These are phyloP conservation scores for Podila epicladia DNA, from an alignment of 192 early-diverging fungal genomes.

Conservation along the genomic window DNA sequence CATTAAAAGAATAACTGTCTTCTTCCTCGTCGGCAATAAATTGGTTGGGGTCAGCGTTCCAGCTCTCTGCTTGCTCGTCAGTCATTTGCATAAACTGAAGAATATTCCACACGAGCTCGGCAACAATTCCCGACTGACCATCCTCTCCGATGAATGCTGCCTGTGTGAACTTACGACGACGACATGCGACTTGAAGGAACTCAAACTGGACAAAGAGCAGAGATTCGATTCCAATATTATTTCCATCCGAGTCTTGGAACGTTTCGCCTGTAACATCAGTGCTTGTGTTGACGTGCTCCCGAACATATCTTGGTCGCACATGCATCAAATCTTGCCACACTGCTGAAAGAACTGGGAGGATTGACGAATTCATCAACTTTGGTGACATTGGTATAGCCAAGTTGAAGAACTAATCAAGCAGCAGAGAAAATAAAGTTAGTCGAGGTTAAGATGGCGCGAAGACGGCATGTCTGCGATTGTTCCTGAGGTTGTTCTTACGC, in stretches of 20 bases:
- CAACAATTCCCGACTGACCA: conserved; percentile 54
- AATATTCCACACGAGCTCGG: conserved; percentile 60
- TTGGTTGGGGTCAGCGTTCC: conserved; percentile 84
- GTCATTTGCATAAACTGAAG: conserved; percentile 85
- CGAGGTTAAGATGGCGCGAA: no score
- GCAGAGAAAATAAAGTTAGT: no score
- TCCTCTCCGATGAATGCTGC: conserved; percentile 55
- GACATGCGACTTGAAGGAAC: conserved; percentile 60
- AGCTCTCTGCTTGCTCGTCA: conserved; percentile 68
- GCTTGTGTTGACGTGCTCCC: conserved; percentile 8
- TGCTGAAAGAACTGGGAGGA: conserved; percentile 62
- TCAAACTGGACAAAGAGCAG: conserved; percentile 73
- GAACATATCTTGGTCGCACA: conserved; percentile 60
- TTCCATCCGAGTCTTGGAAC: conserved; percentile 74
- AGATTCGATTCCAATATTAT: conserved; percentile 65
- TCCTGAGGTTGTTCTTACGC: conserved; percentile 47
- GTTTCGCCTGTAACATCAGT: conserved; percentile 25
- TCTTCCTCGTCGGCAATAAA: conserved; percentile 93
- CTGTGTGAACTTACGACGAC: conserved; percentile 58
- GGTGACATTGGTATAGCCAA: conserved; percentile 67
- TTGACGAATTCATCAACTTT: conserved; percentile 60
- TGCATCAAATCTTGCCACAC: conserved; percentile 72
- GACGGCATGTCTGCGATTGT: no score
- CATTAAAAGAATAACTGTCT: conserved; percentile 79
- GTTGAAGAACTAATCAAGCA: conserved; percentile 58